Evolutionary conservation across 106 monocot species (phyloP).

Genomic region (Agapanthus africanus): DNA sequence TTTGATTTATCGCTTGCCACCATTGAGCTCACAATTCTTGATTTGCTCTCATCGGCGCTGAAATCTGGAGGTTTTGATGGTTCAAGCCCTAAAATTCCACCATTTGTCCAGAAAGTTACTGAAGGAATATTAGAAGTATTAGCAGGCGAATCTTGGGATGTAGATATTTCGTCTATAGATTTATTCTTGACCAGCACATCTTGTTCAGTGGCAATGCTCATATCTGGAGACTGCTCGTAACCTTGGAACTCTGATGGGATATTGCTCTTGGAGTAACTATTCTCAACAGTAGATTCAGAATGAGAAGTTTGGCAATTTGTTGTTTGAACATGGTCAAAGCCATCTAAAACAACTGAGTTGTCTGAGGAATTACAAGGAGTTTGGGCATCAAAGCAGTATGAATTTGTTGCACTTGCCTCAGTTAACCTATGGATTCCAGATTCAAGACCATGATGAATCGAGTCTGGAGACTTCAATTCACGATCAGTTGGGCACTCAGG

Average conservation of each 20-base stretch:
- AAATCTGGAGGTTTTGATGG: constrained; percentile 94
- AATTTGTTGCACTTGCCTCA: not conserved
- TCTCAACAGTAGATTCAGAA: not conserved
- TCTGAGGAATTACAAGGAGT: not conserved
- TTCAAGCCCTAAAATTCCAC: constrained; percentile 79
- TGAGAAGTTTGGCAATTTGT: constrained; percentile 11
- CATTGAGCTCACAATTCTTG: not conserved
- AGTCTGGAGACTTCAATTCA: constrained; percentile 28
- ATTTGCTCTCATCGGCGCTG: not conserved
- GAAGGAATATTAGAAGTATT: constrained; percentile 21
- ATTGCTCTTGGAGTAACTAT: constrained; percentile 5
- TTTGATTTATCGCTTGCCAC: not conserved
- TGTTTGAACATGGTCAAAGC: constrained; percentile 6
- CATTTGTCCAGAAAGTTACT: constrained; percentile 81
- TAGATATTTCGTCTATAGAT: not conserved
- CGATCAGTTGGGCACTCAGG: constrained; percentile 47
- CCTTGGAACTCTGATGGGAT: not conserved
- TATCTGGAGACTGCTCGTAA: not conserved
- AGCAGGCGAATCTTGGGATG: constrained; percentile 15
- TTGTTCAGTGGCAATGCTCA: constrained; percentile 12
- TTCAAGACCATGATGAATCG: constrained; percentile 12
- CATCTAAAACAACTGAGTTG: not conserved
- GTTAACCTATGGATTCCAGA: constrained; percentile 7
- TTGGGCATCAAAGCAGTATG: not conserved
- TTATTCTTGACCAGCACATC: constrained; percentile 1